Percentiles rank a stretch among this genome's conserved stretches.
These are phyloP conservation scores for Fusarium sp. DNA, from an alignment of 2,329 filamentous ascomycete genomes.

Conservation along the genomic window DNA sequence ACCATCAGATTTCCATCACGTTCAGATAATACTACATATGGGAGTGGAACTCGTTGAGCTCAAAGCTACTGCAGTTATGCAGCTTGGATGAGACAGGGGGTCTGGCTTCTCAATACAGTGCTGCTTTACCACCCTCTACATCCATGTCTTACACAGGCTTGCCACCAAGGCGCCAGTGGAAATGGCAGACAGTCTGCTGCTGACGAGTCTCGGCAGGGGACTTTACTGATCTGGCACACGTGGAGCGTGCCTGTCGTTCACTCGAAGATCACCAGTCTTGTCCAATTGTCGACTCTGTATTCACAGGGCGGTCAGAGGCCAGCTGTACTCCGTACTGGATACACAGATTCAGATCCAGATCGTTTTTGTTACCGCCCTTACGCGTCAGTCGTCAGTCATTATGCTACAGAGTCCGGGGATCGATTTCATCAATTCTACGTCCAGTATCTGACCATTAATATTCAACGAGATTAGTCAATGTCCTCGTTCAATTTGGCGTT, in stretches of 20 bases:
- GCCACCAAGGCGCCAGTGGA: constrained; percentile 6
- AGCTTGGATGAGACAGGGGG: constrained; percentile 16
- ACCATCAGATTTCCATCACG: constrained; percentile 21
- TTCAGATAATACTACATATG: constrained; percentile 4
- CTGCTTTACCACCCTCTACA: constrained; percentile 13
- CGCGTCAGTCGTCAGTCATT: background rate
- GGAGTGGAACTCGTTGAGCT: constrained; percentile 43
- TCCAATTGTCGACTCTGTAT: constrained; percentile 23
- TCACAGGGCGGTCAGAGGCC: constrained; percentile 36
- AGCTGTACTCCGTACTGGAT: constrained; percentile 6
- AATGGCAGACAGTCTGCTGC: background rate
- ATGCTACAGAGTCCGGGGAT: background rate
- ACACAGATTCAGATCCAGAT: constrained; percentile 3
- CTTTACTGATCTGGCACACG: constrained; percentile 31
- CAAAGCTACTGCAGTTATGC: constrained; percentile 8
- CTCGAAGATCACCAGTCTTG: constrained; percentile 24
- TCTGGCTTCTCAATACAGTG: constrained; percentile 7
- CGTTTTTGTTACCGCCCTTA: constrained; percentile 1
- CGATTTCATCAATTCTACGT: background rate
- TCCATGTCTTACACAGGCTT: constrained; percentile 21
- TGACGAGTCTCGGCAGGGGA: constrained; percentile 39
- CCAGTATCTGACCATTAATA: background rate
- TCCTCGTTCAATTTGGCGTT: constrained; percentile 12
- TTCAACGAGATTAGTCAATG: constrained; percentile 9
- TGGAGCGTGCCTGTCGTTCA: constrained; percentile 38